Percentiles rank a stretch among this genome's conserved stretches.
phyloP scores from a whole-genome alignment of 192 early-diverging fungal species.

The Dimargaris verticillata region DNA sequence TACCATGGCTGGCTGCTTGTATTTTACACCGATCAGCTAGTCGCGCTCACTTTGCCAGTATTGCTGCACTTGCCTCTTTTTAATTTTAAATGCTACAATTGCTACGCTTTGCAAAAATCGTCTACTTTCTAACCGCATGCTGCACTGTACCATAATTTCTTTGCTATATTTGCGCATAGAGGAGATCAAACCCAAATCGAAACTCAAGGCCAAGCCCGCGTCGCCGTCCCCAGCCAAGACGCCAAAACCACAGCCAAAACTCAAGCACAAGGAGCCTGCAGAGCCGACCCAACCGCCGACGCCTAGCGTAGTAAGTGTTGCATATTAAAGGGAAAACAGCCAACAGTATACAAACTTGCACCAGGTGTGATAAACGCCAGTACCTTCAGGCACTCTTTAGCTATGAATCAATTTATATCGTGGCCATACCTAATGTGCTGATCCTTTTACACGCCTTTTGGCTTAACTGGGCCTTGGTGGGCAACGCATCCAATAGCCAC shows the following conservation, averaged over 20 bases:
- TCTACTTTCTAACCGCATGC: no score
- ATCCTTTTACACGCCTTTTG: no score
- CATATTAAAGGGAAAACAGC: no score
- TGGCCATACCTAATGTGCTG: no score
- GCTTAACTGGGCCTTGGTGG: no score
- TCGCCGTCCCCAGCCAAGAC: not conserved
- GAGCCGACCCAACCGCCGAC: not conserved
- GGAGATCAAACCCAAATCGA: not conserved
- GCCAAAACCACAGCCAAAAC: no score
- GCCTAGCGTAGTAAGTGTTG: not conserved
- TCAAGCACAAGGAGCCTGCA: not conserved
- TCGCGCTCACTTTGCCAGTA: not conserved
- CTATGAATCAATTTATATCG: no score
- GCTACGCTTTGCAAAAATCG: not conserved
- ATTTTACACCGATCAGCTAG: not conserved
- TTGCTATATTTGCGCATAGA: not conserved
- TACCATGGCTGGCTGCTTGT: not conserved
- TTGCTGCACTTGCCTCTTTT: not conserved
- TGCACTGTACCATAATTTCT: no score
- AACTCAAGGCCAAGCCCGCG: not conserved
- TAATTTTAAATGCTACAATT: not conserved
- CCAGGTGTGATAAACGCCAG: no score
- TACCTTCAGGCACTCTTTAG: no score
- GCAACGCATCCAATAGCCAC: no score
- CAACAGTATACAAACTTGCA: no score